phyloP scores from a whole-genome alignment of 1,284 basidiomycete genomes.

The Hymenochaete sp. region DNA sequence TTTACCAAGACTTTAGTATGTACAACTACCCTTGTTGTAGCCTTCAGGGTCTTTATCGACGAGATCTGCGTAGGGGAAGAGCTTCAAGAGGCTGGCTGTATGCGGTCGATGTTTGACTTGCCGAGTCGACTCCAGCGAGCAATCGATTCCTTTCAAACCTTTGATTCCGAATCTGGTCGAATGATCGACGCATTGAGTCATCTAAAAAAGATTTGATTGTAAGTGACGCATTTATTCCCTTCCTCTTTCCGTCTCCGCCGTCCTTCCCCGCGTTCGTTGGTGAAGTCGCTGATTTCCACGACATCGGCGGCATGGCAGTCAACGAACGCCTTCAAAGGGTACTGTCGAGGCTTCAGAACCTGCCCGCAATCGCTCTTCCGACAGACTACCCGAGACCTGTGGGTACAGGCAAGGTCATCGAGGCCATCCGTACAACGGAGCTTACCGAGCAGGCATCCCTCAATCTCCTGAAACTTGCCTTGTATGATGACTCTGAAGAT shows the following conservation, averaged over 20 bases:
- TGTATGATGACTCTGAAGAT: conserved; percentile 54
- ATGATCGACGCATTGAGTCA: neutral
- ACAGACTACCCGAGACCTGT: conserved; percentile 92
- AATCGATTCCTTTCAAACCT: too few relatives aligned
- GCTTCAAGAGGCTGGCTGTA: too few relatives aligned
- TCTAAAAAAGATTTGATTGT: neutral
- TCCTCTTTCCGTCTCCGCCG: too few relatives aligned
- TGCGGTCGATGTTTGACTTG: too few relatives aligned
- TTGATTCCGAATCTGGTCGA: too few relatives aligned
- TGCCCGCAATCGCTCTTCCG: conserved; percentile 88
- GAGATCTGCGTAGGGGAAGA: too few relatives aligned
- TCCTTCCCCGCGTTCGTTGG: too few relatives aligned
- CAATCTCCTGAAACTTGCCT: conserved; percentile 66
- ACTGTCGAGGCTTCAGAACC: conserved; percentile 54
- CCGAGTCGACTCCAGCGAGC: too few relatives aligned
- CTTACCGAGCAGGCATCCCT: conserved; percentile 62
- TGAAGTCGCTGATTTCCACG: neutral
- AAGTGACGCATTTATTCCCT: neutral
- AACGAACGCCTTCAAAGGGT: conserved; percentile 42
- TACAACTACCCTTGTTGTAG: too few relatives aligned
- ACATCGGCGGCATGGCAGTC: conserved; percentile 26
- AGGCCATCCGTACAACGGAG: conserved; percentile 63
- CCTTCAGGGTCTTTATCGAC: too few relatives aligned
- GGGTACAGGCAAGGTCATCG: conserved; percentile 66
- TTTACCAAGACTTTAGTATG: too few relatives aligned